Base-by-base conservation (phyloP, 2,329 filamentous ascomycete genomes). In the Colletotrichum sp. region DNA sequence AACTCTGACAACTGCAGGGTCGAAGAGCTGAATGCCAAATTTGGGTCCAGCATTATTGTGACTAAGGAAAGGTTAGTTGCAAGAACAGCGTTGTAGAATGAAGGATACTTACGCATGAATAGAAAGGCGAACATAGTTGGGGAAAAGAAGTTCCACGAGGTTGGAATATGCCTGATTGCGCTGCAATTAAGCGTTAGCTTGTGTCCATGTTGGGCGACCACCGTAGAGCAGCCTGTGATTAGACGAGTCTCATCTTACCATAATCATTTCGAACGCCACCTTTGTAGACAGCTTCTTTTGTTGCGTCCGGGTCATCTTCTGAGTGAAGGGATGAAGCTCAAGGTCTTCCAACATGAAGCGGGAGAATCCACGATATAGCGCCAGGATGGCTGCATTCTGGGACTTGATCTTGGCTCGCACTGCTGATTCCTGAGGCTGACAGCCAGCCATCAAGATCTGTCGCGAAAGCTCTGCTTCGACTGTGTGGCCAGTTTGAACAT, bases 351-450 rank as follows among this genome's bases (percentile, higher is more conserved):
- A 79, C 82, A 84, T 93, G 59, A 94, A 85, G 48, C 92, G 90
- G 28, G 92, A 92, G 81, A 92, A 93, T 60, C 90, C 87, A 71
- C 89, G 87, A 81, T 94, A 93, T 72, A 88, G 86, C 6, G 87
- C 85, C 39, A 94, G 83, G 28, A 79, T 77, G 77, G 80, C 71
- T 77, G 82, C n/a, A 78, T 84, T 79, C 78, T 80, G 81, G 28
- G 79, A 77, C 59, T 82, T 78, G 73, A 83, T 79, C 72, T 77
- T 75, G 71, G 79, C 67, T 78, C 80, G 77, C 77, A 81, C 78
- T 75, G 77, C 67, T 3, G 75, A 76, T 80, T 68, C 79, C 78
- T 82, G 79, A 78, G 86, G 71, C 81, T 83, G 77, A 80, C 83
- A 80, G 77, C 84, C 83, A 79, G 84, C 77, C 79, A 83, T 79